Percentiles rank a stretch among this genome's conserved stretches.
Conservation (phyloP, 2,329 filamentous ascomycete genomes). For the Davidsoniella eucalypti region DNA sequence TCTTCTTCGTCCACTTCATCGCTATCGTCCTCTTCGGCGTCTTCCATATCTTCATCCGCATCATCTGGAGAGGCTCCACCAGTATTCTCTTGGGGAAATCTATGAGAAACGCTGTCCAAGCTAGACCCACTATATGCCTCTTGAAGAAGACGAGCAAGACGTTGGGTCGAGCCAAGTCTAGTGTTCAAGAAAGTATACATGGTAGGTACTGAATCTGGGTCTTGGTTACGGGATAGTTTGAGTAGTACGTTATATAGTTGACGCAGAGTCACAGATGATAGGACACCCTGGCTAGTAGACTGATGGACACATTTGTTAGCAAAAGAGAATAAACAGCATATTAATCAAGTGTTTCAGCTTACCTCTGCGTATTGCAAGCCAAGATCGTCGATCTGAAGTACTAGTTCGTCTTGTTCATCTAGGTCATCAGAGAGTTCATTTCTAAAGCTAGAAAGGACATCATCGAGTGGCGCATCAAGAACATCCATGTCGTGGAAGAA, state of each 20-base stretch:
- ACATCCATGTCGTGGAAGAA: constrained; percentile 30
- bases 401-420: constrained; percentile 29
- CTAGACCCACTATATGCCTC: constrained; percentile 26
- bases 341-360: constrained; percentile 14
- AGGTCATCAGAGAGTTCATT: constrained; percentile 30
- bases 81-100: constrained; percentile 19
- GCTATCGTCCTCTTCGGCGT: constrained; percentile 13
- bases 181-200: constrained; percentile 28
- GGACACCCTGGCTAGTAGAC: constrained; percentile 21
- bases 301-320: constrained; percentile 12
- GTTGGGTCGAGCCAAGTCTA: constrained; percentile 23
- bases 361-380: constrained; percentile 37
- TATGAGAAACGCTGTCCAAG: constrained; percentile 25
- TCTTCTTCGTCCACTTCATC: constrained; percentile 15
- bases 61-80: constrained; percentile 17
- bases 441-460: constrained; percentile 28
- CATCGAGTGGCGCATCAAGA: constrained; percentile 28
- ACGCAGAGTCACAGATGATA: constrained; percentile 23
- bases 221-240: constrained; percentile 27
- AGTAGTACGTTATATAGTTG: constrained; percentile 28
- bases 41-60: constrained; percentile 14
- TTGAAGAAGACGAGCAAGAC: constrained; percentile 25
- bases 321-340: background rate
- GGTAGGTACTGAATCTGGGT: constrained; percentile 22
- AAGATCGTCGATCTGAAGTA: constrained; percentile 35